Conservation (phyloP, 371 early-diverging fungal genomes). For the Mortierella sp. region DNA sequence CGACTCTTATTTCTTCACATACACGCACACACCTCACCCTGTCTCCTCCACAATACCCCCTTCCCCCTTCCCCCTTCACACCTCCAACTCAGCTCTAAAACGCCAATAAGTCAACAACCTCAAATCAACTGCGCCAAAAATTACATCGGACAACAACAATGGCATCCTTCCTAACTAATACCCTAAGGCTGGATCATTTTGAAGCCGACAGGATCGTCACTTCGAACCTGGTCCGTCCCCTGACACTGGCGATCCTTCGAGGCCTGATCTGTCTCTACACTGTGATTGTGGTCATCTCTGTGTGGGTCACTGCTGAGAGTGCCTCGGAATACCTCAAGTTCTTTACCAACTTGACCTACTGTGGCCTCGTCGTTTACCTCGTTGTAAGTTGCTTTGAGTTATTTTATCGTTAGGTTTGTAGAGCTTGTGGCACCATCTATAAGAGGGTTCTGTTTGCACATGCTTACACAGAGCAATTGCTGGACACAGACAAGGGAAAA, state of each 20-base stretch:
- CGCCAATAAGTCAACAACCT: not conserved
- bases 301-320: conserved; percentile 52
- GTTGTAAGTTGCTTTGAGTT: conserved; percentile 58
- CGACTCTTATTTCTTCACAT: not conserved
- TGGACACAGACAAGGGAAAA: not conserved
- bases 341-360: conserved; percentile 68
- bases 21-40: not conserved
- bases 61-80: not conserved
- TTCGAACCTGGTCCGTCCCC: conserved; percentile 65
- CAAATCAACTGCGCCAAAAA: not conserved
- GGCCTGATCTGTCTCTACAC: conserved; percentile 58
- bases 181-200: conserved; percentile 61
- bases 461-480: not conserved
- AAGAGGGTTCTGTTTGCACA: not conserved
- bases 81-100: not conserved
- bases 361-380: conserved; percentile 67
- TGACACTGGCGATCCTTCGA: conserved; percentile 63
- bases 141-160: too few relatives aligned
- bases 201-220: conserved; percentile 69
- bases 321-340: conserved; percentile 58
- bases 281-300: conserved; percentile 61
- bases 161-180: not conserved
- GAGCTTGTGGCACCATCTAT: not conserved
- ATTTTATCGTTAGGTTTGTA: not conserved
- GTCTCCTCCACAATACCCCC: too few relatives aligned